Evolutionary conservation across 176 grass and related monocot genomes (phyloP), one percentile per base, ranked within the genome.

Genomic region (Rhynchospora breviuscula): DNA sequence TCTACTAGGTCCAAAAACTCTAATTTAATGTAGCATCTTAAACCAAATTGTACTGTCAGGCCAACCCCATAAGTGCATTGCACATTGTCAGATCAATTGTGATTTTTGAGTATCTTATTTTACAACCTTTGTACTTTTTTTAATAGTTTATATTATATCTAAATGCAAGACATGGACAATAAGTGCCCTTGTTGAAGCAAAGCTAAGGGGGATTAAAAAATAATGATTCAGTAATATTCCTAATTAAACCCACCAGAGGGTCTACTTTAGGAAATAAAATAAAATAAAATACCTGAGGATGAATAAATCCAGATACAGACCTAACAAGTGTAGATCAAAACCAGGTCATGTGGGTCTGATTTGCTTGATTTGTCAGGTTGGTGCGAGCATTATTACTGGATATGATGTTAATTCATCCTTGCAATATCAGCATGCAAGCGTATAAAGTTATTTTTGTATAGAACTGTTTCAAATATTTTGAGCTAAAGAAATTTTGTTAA

Each of bases 401-500:
- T 1, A 74, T 74, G 10, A 74, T 51, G 10, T 52, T 26, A 74
- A 51, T 52, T 47, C 21, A 23, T 5, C 14, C 4, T 49, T 59
- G 78, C 29, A 80, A 15, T 52, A 14, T 9, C 25, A 3, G 45
- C 45, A 13, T 74, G 70, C 12, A 44, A 74, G n/a, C 70, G 25
- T 74, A 74, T 13, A 51, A 51, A 7, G 10, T n/a, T 74, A 26
- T 52, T 51, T 23, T 15, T 51, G 35, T 40, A 40, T 40, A 40
- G n/a, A 81, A 81, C 31, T 81, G 78, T 60, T 67, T 64, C 40
- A 61, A 26, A 67, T 67, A 65, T 67, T 45, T 29, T 67, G 80
- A 67, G 14, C 59, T 82, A 25, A 82, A 18, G 56, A 40, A 59
- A 48, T 49, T 71, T 76, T 82, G 77, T 47, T 88, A 22, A 74